Percentiles rank a stretch among this genome's conserved stretches.
These are phyloP conservation scores for Clathrospora elynae DNA, from an alignment of 2,329 filamentous ascomycete genomes.

Conservation along the genomic window DNA sequence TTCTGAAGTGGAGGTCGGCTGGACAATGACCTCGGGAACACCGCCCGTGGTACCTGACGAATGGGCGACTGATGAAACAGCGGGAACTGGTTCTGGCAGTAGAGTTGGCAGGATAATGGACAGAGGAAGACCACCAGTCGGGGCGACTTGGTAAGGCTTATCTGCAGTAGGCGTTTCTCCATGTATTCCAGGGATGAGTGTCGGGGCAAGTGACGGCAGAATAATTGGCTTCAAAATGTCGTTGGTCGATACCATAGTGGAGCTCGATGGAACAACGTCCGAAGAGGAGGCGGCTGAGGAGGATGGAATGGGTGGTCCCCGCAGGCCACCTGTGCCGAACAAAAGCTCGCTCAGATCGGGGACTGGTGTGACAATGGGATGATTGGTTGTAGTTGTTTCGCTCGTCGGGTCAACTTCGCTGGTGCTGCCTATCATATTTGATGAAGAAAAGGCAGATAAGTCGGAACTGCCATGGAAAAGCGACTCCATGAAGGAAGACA, in stretches of 20 bases:
- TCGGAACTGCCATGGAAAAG: conserved; percentile 28
- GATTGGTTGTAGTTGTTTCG: conserved; percentile 16
- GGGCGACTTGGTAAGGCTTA: conserved; percentile 6
- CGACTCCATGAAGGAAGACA: conserved; percentile 36
- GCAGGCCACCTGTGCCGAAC: conserved; percentile 14
- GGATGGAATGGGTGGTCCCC: conserved; percentile 3
- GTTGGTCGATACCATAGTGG: neutral
- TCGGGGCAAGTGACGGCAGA: conserved; percentile 3
- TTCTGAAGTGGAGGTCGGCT: conserved; percentile 7
- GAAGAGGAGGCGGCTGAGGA: conserved; percentile 9
- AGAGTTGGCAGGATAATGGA: conserved; percentile 20
- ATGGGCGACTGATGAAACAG: conserved; percentile 5
- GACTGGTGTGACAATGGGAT: conserved; percentile 25
- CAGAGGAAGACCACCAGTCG: conserved; percentile 22
- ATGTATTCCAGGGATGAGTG: conserved; percentile 12
- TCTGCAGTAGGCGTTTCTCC: conserved; percentile 2
- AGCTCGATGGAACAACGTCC: neutral
- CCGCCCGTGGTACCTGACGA: conserved; percentile 13
- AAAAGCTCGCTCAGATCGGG: conserved; percentile 10
- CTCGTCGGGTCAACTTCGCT: conserved; percentile 19
- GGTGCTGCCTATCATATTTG: conserved; percentile 11
- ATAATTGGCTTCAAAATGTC: no score
- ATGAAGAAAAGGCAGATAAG: conserved; percentile 14
- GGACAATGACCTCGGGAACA: conserved; percentile 10
- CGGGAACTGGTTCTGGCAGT: conserved; percentile 6